Conservation (phyloP, 2,329 filamentous ascomycete genomes). For the Aspergillus texensis region DNA sequence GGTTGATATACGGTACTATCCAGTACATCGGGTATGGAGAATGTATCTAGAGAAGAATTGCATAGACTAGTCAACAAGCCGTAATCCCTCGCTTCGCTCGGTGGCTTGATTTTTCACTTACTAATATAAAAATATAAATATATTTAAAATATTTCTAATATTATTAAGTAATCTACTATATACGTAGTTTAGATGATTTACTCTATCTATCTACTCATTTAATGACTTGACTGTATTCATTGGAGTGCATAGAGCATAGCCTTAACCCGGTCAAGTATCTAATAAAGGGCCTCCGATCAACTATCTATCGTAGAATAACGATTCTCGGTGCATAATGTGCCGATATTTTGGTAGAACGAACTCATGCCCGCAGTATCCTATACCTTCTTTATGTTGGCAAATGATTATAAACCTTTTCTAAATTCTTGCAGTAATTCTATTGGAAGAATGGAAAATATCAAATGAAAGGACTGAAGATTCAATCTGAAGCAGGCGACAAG, state of each 20-base stretch:
- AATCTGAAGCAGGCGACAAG: neutral
- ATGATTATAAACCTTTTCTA: too few relatives aligned
- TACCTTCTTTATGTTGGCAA: neutral
- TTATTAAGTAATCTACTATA: too few relatives aligned
- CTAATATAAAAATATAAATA: too few relatives aligned
- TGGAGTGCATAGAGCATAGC: neutral
- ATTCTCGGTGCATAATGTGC: neutral
- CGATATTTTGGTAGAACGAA: neutral
- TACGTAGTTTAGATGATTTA: too few relatives aligned
- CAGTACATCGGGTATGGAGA: neutral
- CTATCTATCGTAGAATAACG: neutral
- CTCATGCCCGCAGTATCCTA: neutral
- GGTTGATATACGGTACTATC: neutral
- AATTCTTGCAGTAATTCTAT: neutral
- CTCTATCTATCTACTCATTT: too few relatives aligned
- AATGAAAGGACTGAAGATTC: neutral
- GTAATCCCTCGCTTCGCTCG: too few relatives aligned
- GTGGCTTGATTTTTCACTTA: too few relatives aligned
- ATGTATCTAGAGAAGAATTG: neutral
- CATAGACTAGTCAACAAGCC: neutral
- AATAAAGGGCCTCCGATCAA: neutral
- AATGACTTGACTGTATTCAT: neutral
- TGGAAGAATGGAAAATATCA: neutral
- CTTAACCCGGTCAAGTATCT: neutral
- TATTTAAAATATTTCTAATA: too few relatives aligned